Percentiles rank a stretch among this genome's conserved stretches.
Conservation (phyloP, 768 basidiomycete species). For the Lentinula detonsa region DNA sequence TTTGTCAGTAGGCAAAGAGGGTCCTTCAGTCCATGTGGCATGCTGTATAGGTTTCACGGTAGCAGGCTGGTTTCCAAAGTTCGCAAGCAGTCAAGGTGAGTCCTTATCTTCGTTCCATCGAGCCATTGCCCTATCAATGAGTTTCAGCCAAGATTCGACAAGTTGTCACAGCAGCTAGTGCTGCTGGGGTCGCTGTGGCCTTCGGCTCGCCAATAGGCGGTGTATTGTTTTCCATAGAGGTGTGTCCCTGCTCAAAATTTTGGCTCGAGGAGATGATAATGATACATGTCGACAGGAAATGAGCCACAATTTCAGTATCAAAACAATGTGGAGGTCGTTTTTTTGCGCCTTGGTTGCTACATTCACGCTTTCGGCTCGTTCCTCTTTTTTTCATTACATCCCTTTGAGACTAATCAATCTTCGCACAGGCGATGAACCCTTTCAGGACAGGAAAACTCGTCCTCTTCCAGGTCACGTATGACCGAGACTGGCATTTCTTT, state of each 20-base stretch:
- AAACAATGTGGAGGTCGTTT: constrained; percentile 98
- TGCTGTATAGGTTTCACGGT: constrained; percentile 90
- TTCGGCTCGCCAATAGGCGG: constrained; percentile 98
- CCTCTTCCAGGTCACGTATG: constrained; percentile 96
- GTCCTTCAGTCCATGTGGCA: constrained; percentile 96
- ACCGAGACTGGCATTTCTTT: constrained; percentile 98
- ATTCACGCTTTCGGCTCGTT: constrained; percentile 85
- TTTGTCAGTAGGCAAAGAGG: constrained; percentile 95
- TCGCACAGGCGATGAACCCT: constrained; percentile 86
- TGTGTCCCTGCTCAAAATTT: constrained; percentile 21
- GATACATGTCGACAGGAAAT: constrained; percentile 67
- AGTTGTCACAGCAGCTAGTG: constrained; percentile 90
- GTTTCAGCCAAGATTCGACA: constrained; percentile 74
- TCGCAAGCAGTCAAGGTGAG: constrained; percentile 84
- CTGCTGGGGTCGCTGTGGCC: constrained; percentile 96
- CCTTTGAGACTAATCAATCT: not conserved
- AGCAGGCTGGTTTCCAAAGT: constrained; percentile 77
- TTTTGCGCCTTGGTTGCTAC: constrained; percentile 97
- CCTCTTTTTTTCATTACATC: constrained; percentile 10
- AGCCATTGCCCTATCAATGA: constrained; percentile 8
- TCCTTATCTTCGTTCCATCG: constrained; percentile 7
- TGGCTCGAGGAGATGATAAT: not conserved
- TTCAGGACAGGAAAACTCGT: constrained; percentile 98
- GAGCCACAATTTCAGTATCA: constrained; percentile 94
- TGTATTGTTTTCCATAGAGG: constrained; percentile 96